phyloP scores from a whole-genome alignment of 257 asterid species.

The Ilex asprella region DNA sequence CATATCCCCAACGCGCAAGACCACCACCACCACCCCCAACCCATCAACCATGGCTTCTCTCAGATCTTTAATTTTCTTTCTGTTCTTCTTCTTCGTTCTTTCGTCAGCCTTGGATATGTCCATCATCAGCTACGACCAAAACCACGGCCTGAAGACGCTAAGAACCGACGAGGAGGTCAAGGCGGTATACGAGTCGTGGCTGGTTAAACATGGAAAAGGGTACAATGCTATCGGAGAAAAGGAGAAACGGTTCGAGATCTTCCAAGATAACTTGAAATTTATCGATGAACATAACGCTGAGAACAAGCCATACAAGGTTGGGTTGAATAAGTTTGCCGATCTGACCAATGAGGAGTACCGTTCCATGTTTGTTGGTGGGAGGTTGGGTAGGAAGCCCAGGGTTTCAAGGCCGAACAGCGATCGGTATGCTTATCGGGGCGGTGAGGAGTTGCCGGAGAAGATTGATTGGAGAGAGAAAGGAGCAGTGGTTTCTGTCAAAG shows the following conservation, averaged over 20 bases:
- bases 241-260: conserved; percentile 59
- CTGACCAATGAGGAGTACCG: conserved; percentile 75
- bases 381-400: conserved; percentile 31
- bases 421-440: conserved; percentile 48
- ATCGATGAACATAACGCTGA: conserved; percentile 54
- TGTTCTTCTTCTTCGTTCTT: conserved; percentile 25
- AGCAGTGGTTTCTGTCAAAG: conserved; percentile 74
- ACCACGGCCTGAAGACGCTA: conserved; percentile 21
- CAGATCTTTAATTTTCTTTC: conserved; percentile 15
- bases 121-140: conserved; percentile 42
- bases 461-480: conserved; percentile 90
- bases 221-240: conserved; percentile 71
- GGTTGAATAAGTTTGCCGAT: conserved; percentile 75
- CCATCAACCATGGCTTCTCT: conserved; percentile 42
- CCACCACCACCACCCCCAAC: background rate
- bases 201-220: conserved; percentile 51
- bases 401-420: conserved; percentile 22
- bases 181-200: conserved; percentile 74
- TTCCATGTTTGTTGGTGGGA: conserved; percentile 41
- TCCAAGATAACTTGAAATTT: conserved; percentile 66
- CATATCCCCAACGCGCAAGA: conserved; percentile 3
- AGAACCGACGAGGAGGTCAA: conserved; percentile 24
- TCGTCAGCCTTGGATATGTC: conserved; percentile 72
- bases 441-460: conserved; percentile 55
- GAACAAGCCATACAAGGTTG: conserved; percentile 46